Percentiles rank a stretch among this genome's conserved stretches.
These are phyloP conservation scores for Naganishia kalamii DNA, from an alignment of 768 basidiomycete genomes.

Conservation along the genomic window DNA sequence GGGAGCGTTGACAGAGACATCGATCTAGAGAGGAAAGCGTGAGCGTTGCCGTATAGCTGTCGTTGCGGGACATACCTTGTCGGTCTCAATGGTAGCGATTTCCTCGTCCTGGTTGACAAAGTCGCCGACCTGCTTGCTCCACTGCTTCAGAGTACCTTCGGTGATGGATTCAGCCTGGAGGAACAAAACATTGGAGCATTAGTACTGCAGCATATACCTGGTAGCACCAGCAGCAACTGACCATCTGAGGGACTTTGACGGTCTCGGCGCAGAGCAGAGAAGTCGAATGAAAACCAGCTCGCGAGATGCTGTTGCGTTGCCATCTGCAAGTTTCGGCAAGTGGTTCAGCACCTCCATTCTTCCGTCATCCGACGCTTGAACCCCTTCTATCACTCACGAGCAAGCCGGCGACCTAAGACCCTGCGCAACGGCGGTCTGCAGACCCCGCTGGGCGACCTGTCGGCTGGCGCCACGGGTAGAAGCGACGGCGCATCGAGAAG, in stretches of 20 bases:
- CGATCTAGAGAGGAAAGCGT: conserved; percentile 55
- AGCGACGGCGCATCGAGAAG: conserved; percentile 13
- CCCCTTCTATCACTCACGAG: background rate
- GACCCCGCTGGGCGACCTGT: conserved; percentile 12
- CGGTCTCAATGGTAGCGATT: conserved; percentile 95
- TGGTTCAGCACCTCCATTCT: background rate
- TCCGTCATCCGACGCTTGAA: no score
- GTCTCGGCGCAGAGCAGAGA: conserved; percentile 53
- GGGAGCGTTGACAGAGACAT: conserved; percentile 93
- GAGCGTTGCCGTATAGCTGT: background rate
- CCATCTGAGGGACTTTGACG: conserved; percentile 90
- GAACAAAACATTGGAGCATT: conserved; percentile 8
- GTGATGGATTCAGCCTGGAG: conserved; percentile 76
- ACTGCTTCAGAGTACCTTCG: conserved; percentile 90
- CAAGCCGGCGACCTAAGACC: background rate
- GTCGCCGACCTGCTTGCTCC: conserved; percentile 90
- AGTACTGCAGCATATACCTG: background rate
- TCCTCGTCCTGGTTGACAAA: conserved; percentile 87
- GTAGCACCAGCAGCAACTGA: conserved; percentile 38
- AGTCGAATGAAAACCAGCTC: conserved; percentile 23
- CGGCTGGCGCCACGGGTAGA: background rate
- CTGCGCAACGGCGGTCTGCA: conserved; percentile 11
- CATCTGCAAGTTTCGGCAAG: background rate
- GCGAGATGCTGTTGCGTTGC: conserved; percentile 1
- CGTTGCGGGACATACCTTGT: conserved; percentile 62